These are phyloP conservation scores for Cercospora zeina DNA, from an alignment of 2,329 filamentous ascomycete species.

Conservation along the genomic window DNA sequence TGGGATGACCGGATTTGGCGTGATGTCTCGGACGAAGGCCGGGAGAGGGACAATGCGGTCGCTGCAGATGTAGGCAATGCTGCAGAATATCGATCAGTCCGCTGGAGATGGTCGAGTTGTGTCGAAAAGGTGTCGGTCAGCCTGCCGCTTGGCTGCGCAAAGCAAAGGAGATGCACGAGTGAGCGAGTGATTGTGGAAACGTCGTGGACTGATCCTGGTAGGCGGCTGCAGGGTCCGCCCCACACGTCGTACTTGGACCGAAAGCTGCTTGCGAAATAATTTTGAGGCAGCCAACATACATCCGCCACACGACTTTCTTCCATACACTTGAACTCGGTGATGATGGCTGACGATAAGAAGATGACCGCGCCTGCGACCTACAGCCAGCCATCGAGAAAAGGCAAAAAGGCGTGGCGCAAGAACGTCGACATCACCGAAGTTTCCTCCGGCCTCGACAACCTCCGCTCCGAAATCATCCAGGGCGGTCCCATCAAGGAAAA, in stretches of 20 bases:
- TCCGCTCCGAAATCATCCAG: constrained; percentile 86
- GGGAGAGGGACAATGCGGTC: neutral
- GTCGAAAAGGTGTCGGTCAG: neutral
- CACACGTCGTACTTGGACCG: neutral
- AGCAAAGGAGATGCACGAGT: constrained; percentile 3
- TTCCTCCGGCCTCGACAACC: constrained; percentile 74
- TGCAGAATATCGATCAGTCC: neutral
- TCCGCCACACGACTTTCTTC: neutral
- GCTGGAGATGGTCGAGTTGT: neutral
- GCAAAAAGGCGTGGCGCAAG: constrained; percentile 98
- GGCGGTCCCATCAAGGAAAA: constrained; percentile 87
- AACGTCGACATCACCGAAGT: constrained; percentile 93
- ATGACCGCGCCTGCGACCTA: constrained; percentile 70
- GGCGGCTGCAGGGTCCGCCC: constrained; percentile 5
- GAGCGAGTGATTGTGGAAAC: neutral
- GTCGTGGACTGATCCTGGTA: constrained; percentile 2
- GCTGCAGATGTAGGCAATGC: neutral
- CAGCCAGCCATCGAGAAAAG: constrained; percentile 89
- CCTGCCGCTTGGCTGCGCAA: neutral
- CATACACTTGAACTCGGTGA: neutral
- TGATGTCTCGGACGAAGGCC: constrained; percentile 11
- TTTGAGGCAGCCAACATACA: neutral
- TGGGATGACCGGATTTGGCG: constrained; percentile 13
- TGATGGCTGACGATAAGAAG: constrained; percentile 24
- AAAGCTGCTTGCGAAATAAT: constrained; percentile 9